Percentiles rank a stretch among this genome's conserved stretches.
phyloP scores from a whole-genome alignment of 2,329 filamentous ascomycete species.

The Fusarium anguioides region DNA sequence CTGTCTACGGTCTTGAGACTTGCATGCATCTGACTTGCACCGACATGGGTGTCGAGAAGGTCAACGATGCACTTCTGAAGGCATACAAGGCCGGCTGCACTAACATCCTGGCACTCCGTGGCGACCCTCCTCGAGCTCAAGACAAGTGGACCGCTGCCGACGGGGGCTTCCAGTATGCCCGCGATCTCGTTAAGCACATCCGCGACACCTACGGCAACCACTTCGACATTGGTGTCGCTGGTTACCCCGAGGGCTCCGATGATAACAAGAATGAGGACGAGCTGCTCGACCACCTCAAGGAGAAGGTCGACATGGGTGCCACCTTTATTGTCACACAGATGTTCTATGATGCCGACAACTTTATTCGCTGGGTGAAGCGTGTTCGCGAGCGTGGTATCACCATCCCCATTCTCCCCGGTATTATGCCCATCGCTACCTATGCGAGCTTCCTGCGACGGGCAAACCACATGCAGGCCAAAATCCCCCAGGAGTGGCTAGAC shows the following conservation, averaged over 20 bases:
- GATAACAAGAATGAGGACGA: conserved; percentile 89
- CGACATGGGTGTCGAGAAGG: conserved; percentile 93
- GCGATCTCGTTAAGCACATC: conserved; percentile 89
- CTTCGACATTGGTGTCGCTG: conserved; percentile 97
- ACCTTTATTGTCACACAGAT: conserved; percentile 98
- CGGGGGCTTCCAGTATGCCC: conserved; percentile 89
- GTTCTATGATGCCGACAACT: conserved; percentile 99
- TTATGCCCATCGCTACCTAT: conserved; percentile 92
- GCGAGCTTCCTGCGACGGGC: conserved; percentile 90
- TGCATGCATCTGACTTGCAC: conserved; percentile 99
- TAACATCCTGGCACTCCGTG: conserved; percentile 93
- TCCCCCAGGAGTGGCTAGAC: conserved; percentile 84
- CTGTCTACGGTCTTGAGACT: conserved; percentile 94
- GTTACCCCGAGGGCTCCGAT: conserved; percentile 95
- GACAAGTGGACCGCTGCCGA: conserved; percentile 93
- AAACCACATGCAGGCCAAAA: conserved; percentile 87
- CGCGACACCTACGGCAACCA: conserved; percentile 75
- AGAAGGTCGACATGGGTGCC: conserved; percentile 94
- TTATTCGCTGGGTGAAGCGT: conserved; percentile 88
- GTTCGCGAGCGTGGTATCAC: conserved; percentile 87
- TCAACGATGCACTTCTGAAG: conserved; percentile 86
- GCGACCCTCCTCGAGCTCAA: conserved; percentile 92
- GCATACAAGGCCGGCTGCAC: conserved; percentile 97
- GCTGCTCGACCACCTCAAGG: conserved; percentile 91
- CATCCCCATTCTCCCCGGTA: conserved; percentile 85